phyloP scores from a whole-genome alignment of 805 yeast genomes.

The Millerozyma miso region DNA sequence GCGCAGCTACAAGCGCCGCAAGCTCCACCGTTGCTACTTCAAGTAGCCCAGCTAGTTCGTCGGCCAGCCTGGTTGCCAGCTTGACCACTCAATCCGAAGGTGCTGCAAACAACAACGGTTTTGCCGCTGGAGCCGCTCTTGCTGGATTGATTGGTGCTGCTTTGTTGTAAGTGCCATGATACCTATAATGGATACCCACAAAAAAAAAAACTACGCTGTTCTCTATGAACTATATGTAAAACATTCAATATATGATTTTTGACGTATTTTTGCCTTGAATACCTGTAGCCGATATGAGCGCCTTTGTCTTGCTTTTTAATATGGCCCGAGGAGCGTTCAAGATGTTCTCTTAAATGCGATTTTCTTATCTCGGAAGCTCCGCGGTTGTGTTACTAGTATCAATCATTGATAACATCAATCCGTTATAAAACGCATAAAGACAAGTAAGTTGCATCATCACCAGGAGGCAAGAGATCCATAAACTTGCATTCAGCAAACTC shows the following conservation, averaged over 20 bases:
- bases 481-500: too few species aligned
- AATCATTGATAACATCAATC: too few species aligned
- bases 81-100: slow-evolving; percentile 24
- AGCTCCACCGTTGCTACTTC: slow-evolving; percentile 14
- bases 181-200: neutral
- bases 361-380: too few species aligned
- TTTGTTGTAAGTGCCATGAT: slow-evolving; percentile 16
- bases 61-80: slow-evolving; percentile 18
- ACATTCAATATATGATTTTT: neutral
- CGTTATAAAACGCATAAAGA: too few species aligned
- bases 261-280: too few species aligned
- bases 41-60: slow-evolving; percentile 16
- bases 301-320: too few species aligned
- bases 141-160: slow-evolving; percentile 40
- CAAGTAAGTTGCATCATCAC: too few species aligned
- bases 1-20: slow-evolving; percentile 10
- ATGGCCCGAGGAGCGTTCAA: too few species aligned
- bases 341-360: too few species aligned
- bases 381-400: too few species aligned
- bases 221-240: neutral
- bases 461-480: too few species aligned
- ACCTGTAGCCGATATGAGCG: too few species aligned
- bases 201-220: neutral
- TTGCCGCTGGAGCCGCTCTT: slow-evolving; percentile 32
- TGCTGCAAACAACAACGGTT: slow-evolving; percentile 24